Conservation (phyloP, 305 asterid species). For the Fraxinus nigra region DNA sequence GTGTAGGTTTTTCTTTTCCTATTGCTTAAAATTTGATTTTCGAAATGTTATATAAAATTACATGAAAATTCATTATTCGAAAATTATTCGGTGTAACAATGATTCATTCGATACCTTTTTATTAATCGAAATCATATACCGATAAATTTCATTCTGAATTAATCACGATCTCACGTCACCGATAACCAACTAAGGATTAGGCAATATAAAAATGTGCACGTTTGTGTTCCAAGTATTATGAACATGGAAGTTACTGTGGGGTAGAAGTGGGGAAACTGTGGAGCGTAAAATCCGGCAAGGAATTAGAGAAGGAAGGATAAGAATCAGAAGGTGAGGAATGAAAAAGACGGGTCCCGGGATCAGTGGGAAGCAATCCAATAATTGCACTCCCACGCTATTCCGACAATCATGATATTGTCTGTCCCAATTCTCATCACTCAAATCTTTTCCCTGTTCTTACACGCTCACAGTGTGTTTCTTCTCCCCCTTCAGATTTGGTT, state of each 20-base stretch:
- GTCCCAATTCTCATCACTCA: conserved; percentile 32
- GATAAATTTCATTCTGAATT: no score
- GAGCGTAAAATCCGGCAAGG: conserved; percentile 57
- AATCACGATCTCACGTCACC: background rate
- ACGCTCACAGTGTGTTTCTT: conserved; percentile 35
- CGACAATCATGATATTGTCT: conserved; percentile 67
- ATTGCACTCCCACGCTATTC: conserved; percentile 66
- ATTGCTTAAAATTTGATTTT: no score
- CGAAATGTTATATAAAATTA: background rate
- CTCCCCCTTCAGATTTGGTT: conserved; percentile 15
- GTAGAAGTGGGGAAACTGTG: conserved; percentile 17
- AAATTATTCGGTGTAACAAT: no score
- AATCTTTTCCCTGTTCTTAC: conserved; percentile 43
- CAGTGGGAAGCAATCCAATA: conserved; percentile 44
- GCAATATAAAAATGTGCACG: background rate
- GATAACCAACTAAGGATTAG: background rate
- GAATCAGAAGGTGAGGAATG: conserved; percentile 29
- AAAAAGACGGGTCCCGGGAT: conserved; percentile 41
- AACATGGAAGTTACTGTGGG: background rate
- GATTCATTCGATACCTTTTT: background rate
- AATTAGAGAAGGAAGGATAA: conserved; percentile 37
- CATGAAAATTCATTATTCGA: background rate
- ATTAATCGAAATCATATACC: no score
- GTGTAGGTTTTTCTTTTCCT: background rate
- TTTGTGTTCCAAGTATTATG: background rate